Percentiles rank a stretch among this genome's conserved stretches.
phyloP scores from a whole-genome alignment of 2,329 filamentous ascomycete genomes.

The Davidsoniella virescens region DNA sequence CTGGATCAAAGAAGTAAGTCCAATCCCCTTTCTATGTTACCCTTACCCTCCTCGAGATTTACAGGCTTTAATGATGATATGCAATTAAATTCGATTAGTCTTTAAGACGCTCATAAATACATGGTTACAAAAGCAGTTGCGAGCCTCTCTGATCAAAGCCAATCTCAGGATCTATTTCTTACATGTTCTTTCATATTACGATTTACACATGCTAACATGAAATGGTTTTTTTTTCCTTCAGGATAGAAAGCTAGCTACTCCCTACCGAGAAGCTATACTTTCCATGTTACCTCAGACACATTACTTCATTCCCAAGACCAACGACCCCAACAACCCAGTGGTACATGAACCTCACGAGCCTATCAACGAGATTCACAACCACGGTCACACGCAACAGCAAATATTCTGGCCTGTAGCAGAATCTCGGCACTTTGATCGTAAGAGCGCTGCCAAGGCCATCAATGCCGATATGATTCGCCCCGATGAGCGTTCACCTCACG shows the following conservation, averaged over 20 bases:
- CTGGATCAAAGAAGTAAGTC: conserved; percentile 58
- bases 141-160: conserved; percentile 50
- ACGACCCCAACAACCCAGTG: background rate
- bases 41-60: conserved; percentile 1
- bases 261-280: conserved; percentile 62
- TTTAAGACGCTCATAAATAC: conserved; percentile 66
- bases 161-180: conserved; percentile 2
- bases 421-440: conserved; percentile 45
- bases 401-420: conserved; percentile 49
- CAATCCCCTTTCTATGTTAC: background rate
- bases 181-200: conserved; percentile 4
- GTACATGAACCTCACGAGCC: conserved; percentile 32
- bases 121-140: conserved; percentile 76
- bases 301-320: conserved; percentile 19
- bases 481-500: conserved; percentile 45
- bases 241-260: conserved; percentile 60
- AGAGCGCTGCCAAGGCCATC: conserved; percentile 50
- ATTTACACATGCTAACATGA: conserved; percentile 16
- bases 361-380: conserved; percentile 49
- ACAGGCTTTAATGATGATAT: conserved; percentile 33
- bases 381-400: conserved; percentile 44
- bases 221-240: conserved; percentile 21
- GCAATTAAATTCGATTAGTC: conserved; percentile 92
- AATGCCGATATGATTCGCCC: conserved; percentile 41
- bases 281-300: conserved; percentile 63